Evolutionary conservation across 495 filamentous ascomycete species (phyloP).

Genomic region (Clohesyomyces aquaticus): DNA sequence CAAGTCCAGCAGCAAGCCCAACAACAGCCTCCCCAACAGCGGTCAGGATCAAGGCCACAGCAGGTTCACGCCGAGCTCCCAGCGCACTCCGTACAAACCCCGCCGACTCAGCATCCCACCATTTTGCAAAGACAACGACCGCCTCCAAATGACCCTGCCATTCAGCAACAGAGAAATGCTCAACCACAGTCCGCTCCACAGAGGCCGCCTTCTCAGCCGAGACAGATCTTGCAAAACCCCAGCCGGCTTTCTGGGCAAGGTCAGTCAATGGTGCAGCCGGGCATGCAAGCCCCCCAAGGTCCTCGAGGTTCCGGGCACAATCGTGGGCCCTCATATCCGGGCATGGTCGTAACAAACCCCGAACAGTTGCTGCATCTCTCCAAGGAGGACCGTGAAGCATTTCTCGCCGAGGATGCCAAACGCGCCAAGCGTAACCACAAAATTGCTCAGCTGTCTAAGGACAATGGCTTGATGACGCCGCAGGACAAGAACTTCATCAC

Average conservation of each 20-base stretch:
- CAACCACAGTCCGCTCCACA: constrained; percentile 47
- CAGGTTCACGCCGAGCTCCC: constrained; percentile 39
- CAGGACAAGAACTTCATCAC: constrained; percentile 99
- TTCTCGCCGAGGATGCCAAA: constrained; percentile 87
- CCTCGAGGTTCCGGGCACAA: constrained; percentile 39
- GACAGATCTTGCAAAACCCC: constrained; percentile 56
- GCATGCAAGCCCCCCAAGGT: constrained; percentile 39
- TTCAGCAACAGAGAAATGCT: constrained; percentile 36
- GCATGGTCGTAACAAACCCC: constrained; percentile 65
- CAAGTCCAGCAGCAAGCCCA: constrained; percentile 29
- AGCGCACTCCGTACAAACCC: constrained; percentile 48
- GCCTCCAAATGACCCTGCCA: constrained; percentile 40
- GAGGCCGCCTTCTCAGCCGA: constrained; percentile 50
- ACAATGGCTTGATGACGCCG: constrained; percentile 97
- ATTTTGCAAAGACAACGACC: constrained; percentile 55
- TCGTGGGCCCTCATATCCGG: constrained; percentile 47
- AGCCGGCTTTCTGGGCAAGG: constrained; percentile 49
- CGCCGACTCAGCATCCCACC: constrained; percentile 50
- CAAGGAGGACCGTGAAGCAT: constrained; percentile 77
- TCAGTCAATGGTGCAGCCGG: constrained; percentile 41
- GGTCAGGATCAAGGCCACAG: constrained; percentile 20
- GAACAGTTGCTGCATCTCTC: constrained; percentile 76
- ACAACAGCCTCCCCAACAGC: constrained; percentile 18
- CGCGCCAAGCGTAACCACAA: constrained; percentile 98
- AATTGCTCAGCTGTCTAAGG: constrained; percentile 88